phyloP scores from a whole-genome alignment of 306 rosid genomes.

The Quercus wislizeni region DNA sequence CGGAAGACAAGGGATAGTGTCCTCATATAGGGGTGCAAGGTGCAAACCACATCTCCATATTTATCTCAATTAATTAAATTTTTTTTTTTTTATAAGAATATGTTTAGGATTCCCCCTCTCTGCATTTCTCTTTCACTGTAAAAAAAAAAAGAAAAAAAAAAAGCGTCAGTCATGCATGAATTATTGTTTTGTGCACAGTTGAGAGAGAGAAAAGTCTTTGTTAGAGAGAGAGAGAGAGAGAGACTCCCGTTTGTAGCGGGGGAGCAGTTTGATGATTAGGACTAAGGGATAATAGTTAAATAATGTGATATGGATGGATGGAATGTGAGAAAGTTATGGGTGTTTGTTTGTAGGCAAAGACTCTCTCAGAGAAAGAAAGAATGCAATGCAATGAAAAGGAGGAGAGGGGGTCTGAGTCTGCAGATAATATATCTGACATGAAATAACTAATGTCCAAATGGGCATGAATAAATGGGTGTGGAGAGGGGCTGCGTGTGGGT shows the following conservation, averaged over 20 bases:
- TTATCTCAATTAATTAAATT: background rate
- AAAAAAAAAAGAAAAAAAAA: background rate
- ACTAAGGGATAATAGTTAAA: constrained; percentile 34
- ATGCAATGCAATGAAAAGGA: background rate
- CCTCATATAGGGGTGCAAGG: constrained; percentile 64
- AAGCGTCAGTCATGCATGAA: constrained; percentile 54
- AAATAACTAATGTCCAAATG: constrained; percentile 66
- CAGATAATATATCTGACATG: constrained; percentile 58
- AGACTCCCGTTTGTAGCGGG: constrained; percentile 62
- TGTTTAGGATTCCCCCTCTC: constrained; percentile 13
- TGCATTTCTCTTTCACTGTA: background rate
- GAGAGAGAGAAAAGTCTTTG: constrained; percentile 17
- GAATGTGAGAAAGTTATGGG: constrained; percentile 76
- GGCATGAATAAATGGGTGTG: constrained; percentile 65
- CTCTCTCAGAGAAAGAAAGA: constrained; percentile 1
- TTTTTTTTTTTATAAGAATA: background rate
- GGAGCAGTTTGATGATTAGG: constrained; percentile 73
- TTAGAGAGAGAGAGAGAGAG: constrained; percentile 17
- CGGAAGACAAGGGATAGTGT: constrained; percentile 84
- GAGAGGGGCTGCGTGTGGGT: constrained; percentile 66
- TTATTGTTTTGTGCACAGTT: constrained; percentile 39
- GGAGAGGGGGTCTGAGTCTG: constrained; percentile 20
- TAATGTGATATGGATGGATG: constrained; percentile 36
- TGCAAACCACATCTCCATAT: constrained; percentile 32
- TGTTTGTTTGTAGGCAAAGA: constrained; percentile 25